These are phyloP conservation scores for Trichoderma polysporum DNA, from an alignment of 2,329 filamentous ascomycete species.

Conservation along the genomic window DNA sequence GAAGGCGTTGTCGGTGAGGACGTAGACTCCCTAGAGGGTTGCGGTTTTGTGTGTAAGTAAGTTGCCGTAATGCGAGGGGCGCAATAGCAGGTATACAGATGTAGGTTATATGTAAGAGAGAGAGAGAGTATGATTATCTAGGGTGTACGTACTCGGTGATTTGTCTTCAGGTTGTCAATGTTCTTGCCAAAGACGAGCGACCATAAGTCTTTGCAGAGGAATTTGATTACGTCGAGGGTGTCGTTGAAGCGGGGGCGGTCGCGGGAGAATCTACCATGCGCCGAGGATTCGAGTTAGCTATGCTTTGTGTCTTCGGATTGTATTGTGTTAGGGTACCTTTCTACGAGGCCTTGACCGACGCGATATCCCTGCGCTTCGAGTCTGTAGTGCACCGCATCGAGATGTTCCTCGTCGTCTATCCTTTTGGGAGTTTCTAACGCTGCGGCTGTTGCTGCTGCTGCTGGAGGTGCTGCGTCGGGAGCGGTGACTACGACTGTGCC, in stretches of 20 bases:
- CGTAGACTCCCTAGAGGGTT: constrained; percentile 74
- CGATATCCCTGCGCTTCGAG: constrained; percentile 85
- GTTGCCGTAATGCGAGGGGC: background rate
- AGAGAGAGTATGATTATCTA: background rate
- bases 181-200: constrained; percentile 92
- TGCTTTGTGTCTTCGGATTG: background rate
- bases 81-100: background rate
- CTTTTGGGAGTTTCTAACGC: constrained; percentile 27
- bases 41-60: constrained; percentile 12
- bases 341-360: constrained; percentile 87
- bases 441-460: constrained; percentile 18
- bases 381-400: constrained; percentile 81
- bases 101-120: background rate
- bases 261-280: constrained; percentile 65
- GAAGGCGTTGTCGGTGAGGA: constrained; percentile 90
- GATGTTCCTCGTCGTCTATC: constrained; percentile 72
- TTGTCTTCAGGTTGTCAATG: constrained; percentile 97
- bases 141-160: constrained; percentile 68
- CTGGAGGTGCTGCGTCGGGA: background rate
- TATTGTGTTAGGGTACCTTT: constrained; percentile 58
- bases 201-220: constrained; percentile 98
- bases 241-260: constrained; percentile 87
- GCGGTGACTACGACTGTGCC: background rate
- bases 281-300: background rate
- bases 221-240: constrained; percentile 94